A percentile compares a stretch with the other conserved stretches of the same genome.
Conservation (phyloP, 257 asterid genomes). For the Lycium ferocissimum region DNA sequence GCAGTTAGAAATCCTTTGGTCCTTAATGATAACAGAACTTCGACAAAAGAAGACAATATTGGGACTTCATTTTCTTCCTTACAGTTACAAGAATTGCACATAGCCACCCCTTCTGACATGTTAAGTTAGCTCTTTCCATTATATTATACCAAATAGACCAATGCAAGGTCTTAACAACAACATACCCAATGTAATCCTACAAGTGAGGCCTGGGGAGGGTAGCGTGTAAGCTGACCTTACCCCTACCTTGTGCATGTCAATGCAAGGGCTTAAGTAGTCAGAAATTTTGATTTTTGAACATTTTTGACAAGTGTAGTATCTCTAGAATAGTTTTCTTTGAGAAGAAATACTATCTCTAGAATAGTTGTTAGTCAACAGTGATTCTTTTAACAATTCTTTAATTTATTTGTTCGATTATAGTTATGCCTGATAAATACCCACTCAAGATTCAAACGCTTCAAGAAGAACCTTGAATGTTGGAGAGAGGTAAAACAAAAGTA, state of each 20-base stretch:
- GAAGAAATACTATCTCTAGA: neutral
- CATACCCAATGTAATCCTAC: no score
- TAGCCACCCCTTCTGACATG: neutral
- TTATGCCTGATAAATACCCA: conserved; percentile 19
- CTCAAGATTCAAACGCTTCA: conserved; percentile 4
- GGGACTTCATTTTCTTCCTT: conserved; percentile 27
- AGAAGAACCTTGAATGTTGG: conserved; percentile 20
- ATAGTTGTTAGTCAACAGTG: neutral
- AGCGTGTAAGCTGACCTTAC: no score
- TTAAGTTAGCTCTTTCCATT: neutral
- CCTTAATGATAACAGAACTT: conserved; percentile 1
- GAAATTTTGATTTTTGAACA: neutral
- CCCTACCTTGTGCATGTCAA: neutral
- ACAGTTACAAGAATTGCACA: neutral
- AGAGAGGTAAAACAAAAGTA: conserved; percentile 23
- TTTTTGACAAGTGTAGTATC: neutral
- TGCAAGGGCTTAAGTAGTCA: neutral
- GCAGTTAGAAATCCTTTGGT: conserved; percentile 16
- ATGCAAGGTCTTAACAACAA: neutral
- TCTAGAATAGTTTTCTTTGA: neutral
- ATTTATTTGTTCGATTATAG: neutral
- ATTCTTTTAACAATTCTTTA: neutral
- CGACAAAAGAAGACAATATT: neutral
- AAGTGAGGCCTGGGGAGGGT: no score
- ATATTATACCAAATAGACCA: conserved; percentile 10